A percentile compares a stretch with the other conserved stretches of the same genome.
Evolutionary conservation across 164 flowering plant species (phyloP).

Genomic region (Piper betle): DNA sequence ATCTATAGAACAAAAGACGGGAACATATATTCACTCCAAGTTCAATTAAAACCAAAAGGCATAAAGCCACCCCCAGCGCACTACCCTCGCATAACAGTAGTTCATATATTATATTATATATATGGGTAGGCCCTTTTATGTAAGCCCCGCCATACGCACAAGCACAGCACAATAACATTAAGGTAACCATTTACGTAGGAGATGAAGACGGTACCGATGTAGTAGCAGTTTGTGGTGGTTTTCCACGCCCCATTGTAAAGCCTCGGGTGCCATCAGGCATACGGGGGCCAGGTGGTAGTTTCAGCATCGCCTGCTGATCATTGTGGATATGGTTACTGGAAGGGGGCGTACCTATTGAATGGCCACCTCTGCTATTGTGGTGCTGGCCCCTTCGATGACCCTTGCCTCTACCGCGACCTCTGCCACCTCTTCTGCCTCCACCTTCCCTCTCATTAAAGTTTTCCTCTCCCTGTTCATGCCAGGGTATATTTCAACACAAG

Average conservation of each 20-base stretch:
- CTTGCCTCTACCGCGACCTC: constrained; percentile 48
- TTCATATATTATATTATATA: too few species aligned
- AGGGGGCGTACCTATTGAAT: constrained; percentile 31
- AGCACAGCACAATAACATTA: neutral
- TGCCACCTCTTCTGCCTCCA: constrained; percentile 42
- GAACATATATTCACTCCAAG: neutral
- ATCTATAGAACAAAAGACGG: neutral
- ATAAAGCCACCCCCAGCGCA: neutral
- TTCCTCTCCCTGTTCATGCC: constrained; percentile 45
- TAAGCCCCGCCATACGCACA: neutral
- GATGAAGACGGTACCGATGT: constrained; percentile 1
- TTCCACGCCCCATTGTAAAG: constrained; percentile 66
- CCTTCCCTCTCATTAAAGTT: constrained; percentile 38
- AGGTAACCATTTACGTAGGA: constrained; percentile 3
- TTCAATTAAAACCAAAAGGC: neutral
- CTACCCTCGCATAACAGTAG: neutral
- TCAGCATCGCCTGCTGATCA: constrained; percentile 22
- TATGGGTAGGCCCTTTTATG: neutral
- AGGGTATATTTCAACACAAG: neutral
- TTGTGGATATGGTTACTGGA: constrained; percentile 9
- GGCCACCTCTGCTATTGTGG: constrained; percentile 33
- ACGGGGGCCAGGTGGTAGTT: constrained; percentile 77
- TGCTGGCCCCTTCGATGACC: constrained; percentile 55
- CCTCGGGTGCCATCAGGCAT: constrained; percentile 89
- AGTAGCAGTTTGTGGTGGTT: constrained; percentile 19